These are phyloP conservation scores for Ceratocystis papillata DNA, from an alignment of 2,329 filamentous ascomycete genomes.

Conservation along the genomic window DNA sequence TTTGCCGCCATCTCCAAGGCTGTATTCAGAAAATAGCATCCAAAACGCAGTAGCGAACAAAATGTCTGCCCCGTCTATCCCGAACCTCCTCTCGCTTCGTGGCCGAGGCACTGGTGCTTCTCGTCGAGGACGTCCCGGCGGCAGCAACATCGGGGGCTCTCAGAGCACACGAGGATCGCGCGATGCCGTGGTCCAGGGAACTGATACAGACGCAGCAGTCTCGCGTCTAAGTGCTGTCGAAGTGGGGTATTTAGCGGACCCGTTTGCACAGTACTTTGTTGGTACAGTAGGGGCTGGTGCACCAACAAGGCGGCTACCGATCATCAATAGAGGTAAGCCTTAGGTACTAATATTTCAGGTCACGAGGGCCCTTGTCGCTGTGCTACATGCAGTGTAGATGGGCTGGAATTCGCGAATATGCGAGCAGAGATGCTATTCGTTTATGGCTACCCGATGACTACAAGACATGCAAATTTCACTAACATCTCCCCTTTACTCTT, in stretches of 20 bases:
- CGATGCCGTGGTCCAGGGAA: conserved; percentile 73
- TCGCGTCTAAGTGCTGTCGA: conserved; percentile 82
- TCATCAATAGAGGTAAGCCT: conserved; percentile 77
- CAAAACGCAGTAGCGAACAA: too few species aligned
- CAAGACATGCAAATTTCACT: neutral
- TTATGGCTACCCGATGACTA: neutral
- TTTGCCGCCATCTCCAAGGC: too few species aligned
- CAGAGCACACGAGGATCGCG: conserved; percentile 36
- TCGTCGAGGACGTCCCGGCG: conserved; percentile 36
- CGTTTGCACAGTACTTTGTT: conserved; percentile 63
- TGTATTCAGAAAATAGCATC: too few species aligned
- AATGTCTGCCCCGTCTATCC: conserved; percentile 66
- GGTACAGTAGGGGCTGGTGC: conserved; percentile 31
- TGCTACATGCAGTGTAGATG: neutral
- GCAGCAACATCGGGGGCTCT: conserved; percentile 32
- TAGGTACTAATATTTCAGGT: neutral
- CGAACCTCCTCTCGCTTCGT: conserved; percentile 58
- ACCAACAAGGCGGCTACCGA: conserved; percentile 60
- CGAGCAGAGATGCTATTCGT: too few species aligned
- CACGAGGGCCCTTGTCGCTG: neutral
- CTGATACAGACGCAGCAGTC: conserved; percentile 81
- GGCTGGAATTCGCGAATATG: neutral
- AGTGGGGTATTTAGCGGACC: conserved; percentile 72
- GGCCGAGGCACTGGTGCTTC: conserved; percentile 28
- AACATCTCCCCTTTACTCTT: conserved; percentile 5